phyloP scores from a whole-genome alignment of 2,329 filamentous ascomycete species.

The Neofusicoccum kwambonambiense region DNA sequence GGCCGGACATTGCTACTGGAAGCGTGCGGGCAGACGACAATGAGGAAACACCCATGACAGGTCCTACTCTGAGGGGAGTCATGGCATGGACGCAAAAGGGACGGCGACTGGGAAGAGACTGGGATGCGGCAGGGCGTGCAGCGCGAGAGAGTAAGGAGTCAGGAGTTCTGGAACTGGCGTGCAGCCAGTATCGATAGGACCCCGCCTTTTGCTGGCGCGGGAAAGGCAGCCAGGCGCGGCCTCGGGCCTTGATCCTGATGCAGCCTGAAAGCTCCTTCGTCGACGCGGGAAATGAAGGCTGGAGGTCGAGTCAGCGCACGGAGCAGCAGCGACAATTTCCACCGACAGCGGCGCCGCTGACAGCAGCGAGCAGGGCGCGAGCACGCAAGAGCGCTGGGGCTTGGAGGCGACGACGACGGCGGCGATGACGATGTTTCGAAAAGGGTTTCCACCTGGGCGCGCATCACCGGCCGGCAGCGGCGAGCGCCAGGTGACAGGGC shows the following conservation, averaged over 20 bases:
- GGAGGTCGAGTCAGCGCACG: background rate
- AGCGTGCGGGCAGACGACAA: background rate
- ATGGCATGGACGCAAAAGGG: background rate
- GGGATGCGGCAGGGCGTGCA: background rate
- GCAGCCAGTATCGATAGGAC: slow-evolving; percentile 12
- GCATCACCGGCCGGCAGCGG: background rate
- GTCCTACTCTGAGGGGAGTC: background rate
- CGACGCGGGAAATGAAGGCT: slow-evolving; percentile 9
- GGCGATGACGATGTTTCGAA: slow-evolving; percentile 12
- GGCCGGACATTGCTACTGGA: slow-evolving; percentile 16
- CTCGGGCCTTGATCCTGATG: slow-evolving; percentile 3
- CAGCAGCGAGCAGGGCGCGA: background rate
- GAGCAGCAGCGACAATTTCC: background rate
- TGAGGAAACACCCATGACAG: background rate
- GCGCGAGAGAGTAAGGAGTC: slow-evolving; percentile 2
- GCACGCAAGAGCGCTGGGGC: slow-evolving; percentile 4
- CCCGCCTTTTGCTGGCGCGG: slow-evolving; percentile 9
- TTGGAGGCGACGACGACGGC: background rate
- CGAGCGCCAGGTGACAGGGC: background rate
- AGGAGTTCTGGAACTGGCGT: slow-evolving; percentile 1
- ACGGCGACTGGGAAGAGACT: background rate
- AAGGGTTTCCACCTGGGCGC: background rate
- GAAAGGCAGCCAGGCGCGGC: background rate
- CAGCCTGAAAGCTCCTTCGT: background rate
- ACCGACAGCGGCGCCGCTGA: background rate